Evolutionary conservation across 805 yeast species (phyloP), one percentile per base, ranked within the genome.

Genomic region (Candida cerambycidarum): DNA sequence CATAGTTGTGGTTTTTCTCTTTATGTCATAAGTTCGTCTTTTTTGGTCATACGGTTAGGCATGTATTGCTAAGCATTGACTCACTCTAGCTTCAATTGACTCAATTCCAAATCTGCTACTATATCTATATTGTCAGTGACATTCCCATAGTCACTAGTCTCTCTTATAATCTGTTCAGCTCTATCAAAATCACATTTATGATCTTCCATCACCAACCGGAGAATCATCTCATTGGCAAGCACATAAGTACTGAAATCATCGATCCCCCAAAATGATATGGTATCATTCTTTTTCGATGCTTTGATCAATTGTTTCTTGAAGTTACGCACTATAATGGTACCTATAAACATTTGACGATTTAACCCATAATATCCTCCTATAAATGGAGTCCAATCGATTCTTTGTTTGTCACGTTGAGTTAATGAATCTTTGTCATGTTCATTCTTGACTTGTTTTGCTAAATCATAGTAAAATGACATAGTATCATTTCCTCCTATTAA

Each of bases 291-390:
- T 39, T 51, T 58, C 3, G 39, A 43, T 32, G 57, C 50, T 19
- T 46, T 41, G 4, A 48, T 43, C 3, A 82, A 48, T 21, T 63
- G 55, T 1, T 51, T 41, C 17, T 57, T 55, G 40, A 60, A 71
- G 10, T 53, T 46, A 1, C 57, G 54, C n/a, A 61, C 44, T 12
- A 84, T 73, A 31, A 65, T 50, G 21, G 63, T 55, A 1, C 83
- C 73, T 1, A 83, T 69, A 12, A 65, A 56, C 42, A 72, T 62
- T 48, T 83, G 85, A 42, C 90, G 65, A 47, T 68, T 69, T 25
- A 76, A 57, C 0, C 90, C 92, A 47, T 74, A 73, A 53, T 72
- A 84, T 0, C 92, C 90, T 19, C 79, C 80, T 2, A 65, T 54
- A 52, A 75, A 80, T 25, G 58, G 53, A 12, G 59, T 49, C 61